Conservation (phyloP, 768 basidiomycete genomes). For the Phylloporus sp. region DNA sequence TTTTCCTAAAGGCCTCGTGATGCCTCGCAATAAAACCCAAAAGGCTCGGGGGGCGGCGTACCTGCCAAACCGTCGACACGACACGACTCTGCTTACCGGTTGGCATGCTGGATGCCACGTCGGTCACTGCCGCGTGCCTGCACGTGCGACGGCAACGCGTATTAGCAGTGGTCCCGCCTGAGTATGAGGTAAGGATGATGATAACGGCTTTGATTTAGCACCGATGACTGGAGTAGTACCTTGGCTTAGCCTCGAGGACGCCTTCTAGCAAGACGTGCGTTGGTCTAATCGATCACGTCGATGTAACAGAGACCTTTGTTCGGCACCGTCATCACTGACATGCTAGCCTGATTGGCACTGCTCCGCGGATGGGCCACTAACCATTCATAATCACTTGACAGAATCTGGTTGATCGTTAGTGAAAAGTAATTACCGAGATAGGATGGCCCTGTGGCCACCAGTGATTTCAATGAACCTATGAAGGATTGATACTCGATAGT, state of each 20-base stretch:
- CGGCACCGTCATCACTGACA: neutral
- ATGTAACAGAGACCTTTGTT: neutral
- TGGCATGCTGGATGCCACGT: neutral
- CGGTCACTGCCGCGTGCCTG: neutral
- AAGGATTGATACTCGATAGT: neutral
- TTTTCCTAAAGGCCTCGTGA: neutral
- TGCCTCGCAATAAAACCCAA: neutral
- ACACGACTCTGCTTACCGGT: neutral
- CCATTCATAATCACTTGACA: neutral
- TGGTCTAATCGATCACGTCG: neutral
- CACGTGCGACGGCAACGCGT: too few relatives aligned
- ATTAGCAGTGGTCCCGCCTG: too few relatives aligned
- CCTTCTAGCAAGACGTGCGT: neutral
- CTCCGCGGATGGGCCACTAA: neutral
- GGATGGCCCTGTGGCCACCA: neutral
- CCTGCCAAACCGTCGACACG: neutral
- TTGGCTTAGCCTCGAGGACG: neutral
- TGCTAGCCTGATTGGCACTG: neutral
- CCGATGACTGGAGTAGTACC: neutral
- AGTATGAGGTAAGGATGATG: neutral
- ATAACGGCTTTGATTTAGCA: neutral
- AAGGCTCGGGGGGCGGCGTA: neutral
- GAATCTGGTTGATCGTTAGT: neutral
- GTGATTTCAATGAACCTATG: neutral
- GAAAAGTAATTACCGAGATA: neutral